These are phyloP conservation scores for Lasiosphaeria hispida DNA, from an alignment of 495 filamentous ascomycete genomes.

Conservation along the genomic window DNA sequence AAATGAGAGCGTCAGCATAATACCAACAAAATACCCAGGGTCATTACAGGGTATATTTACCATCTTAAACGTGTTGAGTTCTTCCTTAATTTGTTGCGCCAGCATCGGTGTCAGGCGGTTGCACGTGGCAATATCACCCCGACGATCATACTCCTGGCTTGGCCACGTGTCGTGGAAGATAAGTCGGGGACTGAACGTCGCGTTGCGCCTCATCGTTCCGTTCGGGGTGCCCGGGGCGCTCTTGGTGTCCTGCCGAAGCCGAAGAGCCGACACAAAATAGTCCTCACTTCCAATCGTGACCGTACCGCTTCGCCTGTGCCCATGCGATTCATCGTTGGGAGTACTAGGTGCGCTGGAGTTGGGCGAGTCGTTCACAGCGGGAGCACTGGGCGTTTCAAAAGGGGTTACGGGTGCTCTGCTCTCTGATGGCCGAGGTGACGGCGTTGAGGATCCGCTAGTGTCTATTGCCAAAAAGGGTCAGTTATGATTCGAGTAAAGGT, in stretches of 20 bases:
- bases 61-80: conserved; percentile 99
- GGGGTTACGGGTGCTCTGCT: conserved; percentile 34
- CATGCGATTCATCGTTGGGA: conserved; percentile 67
- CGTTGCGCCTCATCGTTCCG: conserved; percentile 62
- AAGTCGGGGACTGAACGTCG: conserved; percentile 89
- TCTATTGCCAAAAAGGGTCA: conserved; percentile 10
- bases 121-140: conserved; percentile 95
- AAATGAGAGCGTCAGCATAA: conserved; percentile 26
- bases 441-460: conserved; percentile 62
- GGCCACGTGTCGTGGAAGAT: conserved; percentile 97
- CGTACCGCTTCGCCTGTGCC: conserved; percentile 60
- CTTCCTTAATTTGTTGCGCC: conserved; percentile 99
- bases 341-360: conserved; percentile 80
- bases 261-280: conserved; percentile 77
- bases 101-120: conserved; percentile 96
- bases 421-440: conserved; percentile 59
- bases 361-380: conserved; percentile 70
- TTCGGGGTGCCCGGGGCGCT: conserved; percentile 77
- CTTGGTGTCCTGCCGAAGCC: conserved; percentile 64
- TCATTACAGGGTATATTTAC: conserved; percentile 49
- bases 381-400: conserved; percentile 53
- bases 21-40: not conserved
- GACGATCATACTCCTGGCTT: conserved; percentile 89
- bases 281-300: conserved; percentile 78
- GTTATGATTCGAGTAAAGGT: not conserved